phyloP scores from a whole-genome alignment of 2,329 filamentous ascomycete species.

The Exophiala sp. region DNA sequence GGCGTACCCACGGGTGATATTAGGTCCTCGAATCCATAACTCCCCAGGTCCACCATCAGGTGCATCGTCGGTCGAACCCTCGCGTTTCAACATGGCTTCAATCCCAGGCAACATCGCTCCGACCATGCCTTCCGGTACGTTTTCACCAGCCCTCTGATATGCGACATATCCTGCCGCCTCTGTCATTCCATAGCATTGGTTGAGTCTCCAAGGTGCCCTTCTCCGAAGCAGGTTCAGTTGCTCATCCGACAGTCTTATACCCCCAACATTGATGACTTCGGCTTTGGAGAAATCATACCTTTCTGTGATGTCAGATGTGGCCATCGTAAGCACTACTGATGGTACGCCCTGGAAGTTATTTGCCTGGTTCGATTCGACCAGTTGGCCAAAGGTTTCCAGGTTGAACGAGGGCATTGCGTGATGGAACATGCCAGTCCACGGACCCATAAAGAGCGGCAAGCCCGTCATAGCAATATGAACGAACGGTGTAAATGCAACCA shows the following conservation, averaged over 20 bases:
- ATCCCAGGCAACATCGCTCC: conserved; percentile 75
- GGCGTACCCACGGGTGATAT: conserved; percentile 53
- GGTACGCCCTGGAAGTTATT: conserved; percentile 80
- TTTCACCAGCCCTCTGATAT: conserved; percentile 68
- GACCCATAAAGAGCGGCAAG: conserved; percentile 65
- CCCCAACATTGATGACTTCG: conserved; percentile 40
- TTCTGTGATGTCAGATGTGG: conserved; percentile 72
- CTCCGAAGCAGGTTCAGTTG: conserved; percentile 61
- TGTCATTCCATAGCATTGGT: conserved; percentile 66
- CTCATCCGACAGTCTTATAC: too few relatives aligned
- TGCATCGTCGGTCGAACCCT: conserved; percentile 49
- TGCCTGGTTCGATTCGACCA: conserved; percentile 70
- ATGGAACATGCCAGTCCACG: conserved; percentile 63
- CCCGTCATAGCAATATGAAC: conserved; percentile 87
- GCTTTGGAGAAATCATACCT: conserved; percentile 81
- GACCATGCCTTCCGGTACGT: conserved; percentile 68
- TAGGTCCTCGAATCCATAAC: conserved; percentile 61
- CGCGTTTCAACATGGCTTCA: conserved; percentile 60
- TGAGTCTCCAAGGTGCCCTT: conserved; percentile 52
- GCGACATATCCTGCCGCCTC: conserved; percentile 84
- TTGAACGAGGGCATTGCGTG: conserved; percentile 78
- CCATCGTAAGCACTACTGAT: conserved; percentile 73
- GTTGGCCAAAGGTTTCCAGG: conserved; percentile 69
- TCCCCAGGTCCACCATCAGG: conserved; percentile 62
- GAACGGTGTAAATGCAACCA: conserved; percentile 78